Evolutionary conservation across 257 asterid species (phyloP).

Genomic region (Echites panduratus): DNA sequence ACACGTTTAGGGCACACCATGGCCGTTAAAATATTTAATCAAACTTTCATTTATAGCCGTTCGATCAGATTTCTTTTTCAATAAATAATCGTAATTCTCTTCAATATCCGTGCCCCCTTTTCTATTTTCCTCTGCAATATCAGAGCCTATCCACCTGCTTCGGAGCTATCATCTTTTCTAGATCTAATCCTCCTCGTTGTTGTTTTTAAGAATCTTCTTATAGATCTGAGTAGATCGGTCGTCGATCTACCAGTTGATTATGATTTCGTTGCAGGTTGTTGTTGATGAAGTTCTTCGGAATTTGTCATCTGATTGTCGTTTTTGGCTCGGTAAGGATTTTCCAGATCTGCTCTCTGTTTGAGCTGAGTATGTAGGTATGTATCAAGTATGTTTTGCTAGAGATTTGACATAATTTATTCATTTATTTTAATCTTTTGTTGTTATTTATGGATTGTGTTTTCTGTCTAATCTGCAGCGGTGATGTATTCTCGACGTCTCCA

Average conservation of each 20-base stretch:
- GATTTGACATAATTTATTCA: too few species aligned
- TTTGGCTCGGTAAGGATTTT: background rate
- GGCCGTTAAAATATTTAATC: conserved; percentile 27
- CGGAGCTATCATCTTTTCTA: too few species aligned
- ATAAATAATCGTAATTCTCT: conserved; percentile 24
- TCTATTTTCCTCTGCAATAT: background rate
- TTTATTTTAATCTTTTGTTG: too few species aligned
- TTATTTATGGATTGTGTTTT: background rate
- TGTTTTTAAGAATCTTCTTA: background rate
- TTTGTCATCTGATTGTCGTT: background rate
- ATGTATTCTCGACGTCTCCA: too few species aligned
- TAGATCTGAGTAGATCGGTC: conserved; percentile 21
- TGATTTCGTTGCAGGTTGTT: conserved; percentile 7
- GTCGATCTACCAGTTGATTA: conserved; percentile 27
- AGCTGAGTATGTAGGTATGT: background rate
- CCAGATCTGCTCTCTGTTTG: background rate
- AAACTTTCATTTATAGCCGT: conserved; percentile 28
- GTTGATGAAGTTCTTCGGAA: background rate
- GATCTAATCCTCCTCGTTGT: background rate
- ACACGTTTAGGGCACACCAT: conserved; percentile 2
- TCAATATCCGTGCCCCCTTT: background rate
- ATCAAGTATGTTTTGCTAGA: too few species aligned
- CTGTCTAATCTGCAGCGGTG: background rate
- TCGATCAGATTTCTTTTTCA: conserved; percentile 22
- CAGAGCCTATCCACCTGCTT: background rate